Evolutionary conservation across 371 early-diverging fungal genomes (phyloP).

Genomic region (Lichtheimia ramosa): DNA sequence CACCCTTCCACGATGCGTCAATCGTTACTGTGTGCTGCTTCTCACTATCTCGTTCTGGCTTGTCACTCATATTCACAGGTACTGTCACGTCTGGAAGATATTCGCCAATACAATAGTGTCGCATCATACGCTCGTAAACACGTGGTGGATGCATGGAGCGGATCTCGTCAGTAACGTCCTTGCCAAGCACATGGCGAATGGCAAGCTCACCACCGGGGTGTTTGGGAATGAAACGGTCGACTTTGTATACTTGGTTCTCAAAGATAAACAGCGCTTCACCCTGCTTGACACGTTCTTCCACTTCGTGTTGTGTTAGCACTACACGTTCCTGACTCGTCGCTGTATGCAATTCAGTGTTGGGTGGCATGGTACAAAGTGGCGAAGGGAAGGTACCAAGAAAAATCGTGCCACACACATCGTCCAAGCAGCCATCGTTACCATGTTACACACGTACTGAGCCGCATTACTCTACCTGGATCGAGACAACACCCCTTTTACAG

Average conservation of each 20-base stretch:
- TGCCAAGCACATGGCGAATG: slow-evolving; percentile 81
- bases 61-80: neutral
- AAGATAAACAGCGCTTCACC: slow-evolving; percentile 76
- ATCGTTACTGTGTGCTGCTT: neutral
- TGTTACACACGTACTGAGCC: neutral
- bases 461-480: no score
- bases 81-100: slow-evolving; percentile 29
- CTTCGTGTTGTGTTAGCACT: slow-evolving; percentile 36
- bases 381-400: neutral
- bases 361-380: slow-evolving; percentile 23
- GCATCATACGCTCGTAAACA: slow-evolving; percentile 74
- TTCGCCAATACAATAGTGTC: slow-evolving; percentile 75
- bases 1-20: slow-evolving; percentile 34
- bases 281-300: slow-evolving; percentile 45
- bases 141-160: slow-evolving; percentile 84
- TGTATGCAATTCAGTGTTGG: slow-evolving; percentile 25
- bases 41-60: neutral
- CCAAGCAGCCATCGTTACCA: neutral
- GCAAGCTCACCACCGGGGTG: slow-evolving; percentile 95
- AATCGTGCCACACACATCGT: neutral
- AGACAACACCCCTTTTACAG: no score
- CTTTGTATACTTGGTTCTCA: slow-evolving; percentile 83
- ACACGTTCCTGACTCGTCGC: slow-evolving; percentile 6
- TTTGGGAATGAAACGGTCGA: slow-evolving; percentile 75
- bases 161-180: slow-evolving; percentile 92